A percentile compares a stretch with the other conserved stretches of the same genome.
Evolutionary conservation across 306 rosid genomes (phyloP).

Genomic region (Rosa multiflora): DNA sequence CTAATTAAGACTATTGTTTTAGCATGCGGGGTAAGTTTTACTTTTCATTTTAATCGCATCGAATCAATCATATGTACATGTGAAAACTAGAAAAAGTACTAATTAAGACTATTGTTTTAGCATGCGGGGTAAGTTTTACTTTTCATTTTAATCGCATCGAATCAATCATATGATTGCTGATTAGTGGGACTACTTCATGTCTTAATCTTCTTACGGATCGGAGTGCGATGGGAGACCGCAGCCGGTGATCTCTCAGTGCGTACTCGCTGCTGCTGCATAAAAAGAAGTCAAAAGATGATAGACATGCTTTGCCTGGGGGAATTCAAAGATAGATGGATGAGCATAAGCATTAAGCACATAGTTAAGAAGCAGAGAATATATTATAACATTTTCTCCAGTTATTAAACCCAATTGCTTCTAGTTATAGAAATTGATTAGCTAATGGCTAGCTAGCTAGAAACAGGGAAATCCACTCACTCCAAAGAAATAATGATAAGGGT

Average conservation of each 20-base stretch:
- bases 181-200: background rate
- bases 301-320: background rate
- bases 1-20: background rate
- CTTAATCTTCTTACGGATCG: background rate
- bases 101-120: background rate
- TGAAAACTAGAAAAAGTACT: background rate
- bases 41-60: background rate
- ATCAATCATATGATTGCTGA: background rate
- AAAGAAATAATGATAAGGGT: constrained; percentile 18
- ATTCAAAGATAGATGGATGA: background rate
- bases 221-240: constrained; percentile 4
- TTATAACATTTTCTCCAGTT: background rate
- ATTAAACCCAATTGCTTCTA: background rate
- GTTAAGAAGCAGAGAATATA: background rate
- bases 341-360: background rate
- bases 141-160: background rate
- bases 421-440: background rate
- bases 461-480: constrained; percentile 15
- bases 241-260: background rate
- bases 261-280: background rate
- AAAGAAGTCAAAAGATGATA: constrained; percentile 1
- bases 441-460: background rate
- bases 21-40: background rate
- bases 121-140: background rate
- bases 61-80: background rate